phyloP scores from a whole-genome alignment of 768 basidiomycete species.

The Tubosaeta brunneosetosa region DNA sequence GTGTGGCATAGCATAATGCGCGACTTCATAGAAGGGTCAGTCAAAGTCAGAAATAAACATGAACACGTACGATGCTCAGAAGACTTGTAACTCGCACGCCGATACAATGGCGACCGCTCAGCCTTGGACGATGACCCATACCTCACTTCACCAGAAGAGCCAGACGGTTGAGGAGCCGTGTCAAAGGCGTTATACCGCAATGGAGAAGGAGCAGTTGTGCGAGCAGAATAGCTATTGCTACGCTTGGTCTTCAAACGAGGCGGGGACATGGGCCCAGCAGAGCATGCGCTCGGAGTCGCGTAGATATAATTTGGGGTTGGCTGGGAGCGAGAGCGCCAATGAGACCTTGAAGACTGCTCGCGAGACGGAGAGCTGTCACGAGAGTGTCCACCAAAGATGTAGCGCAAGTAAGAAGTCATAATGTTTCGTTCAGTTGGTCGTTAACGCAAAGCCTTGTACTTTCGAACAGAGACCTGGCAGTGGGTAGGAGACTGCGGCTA shows the following conservation, averaged over 20 bases:
- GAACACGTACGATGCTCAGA: constrained; percentile 43
- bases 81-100: constrained; percentile 41
- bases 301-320: constrained; percentile 41
- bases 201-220: constrained; percentile 37
- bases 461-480: constrained; percentile 9
- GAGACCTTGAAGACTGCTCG: constrained; percentile 35
- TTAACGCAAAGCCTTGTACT: constrained; percentile 15
- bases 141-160: constrained; percentile 30
- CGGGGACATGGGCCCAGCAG: constrained; percentile 33
- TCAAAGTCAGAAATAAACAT: neutral
- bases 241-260: constrained; percentile 35
- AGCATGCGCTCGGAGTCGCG: constrained; percentile 26
- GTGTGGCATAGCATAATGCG: constrained; percentile 29
- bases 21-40: constrained; percentile 16
- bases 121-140: constrained; percentile 28
- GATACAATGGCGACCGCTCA: constrained; percentile 36
- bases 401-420: constrained; percentile 52
- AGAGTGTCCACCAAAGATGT: constrained; percentile 37
- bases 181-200: constrained; percentile 39
- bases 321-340: constrained; percentile 40
- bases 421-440: constrained; percentile 15
- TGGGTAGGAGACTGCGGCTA: constrained; percentile 1
- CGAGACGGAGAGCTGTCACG: constrained; percentile 24
- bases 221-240: constrained; percentile 37
- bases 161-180: constrained; percentile 17